Evolutionary conservation across 2,329 filamentous ascomycete genomes (phyloP).

Genomic region (Phaeosphaeriaceae sp.): DNA sequence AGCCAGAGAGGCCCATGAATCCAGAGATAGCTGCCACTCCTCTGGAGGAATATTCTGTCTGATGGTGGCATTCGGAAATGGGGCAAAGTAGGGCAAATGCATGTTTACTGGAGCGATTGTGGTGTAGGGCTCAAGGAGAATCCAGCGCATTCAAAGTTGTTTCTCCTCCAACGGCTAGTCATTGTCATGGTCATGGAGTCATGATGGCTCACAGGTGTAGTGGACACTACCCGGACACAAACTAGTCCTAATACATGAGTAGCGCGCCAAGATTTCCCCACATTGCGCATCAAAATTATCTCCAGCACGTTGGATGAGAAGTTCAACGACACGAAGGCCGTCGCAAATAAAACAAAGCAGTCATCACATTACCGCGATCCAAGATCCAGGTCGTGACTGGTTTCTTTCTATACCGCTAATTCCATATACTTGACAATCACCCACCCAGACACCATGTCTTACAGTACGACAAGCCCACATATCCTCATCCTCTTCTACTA

Average conservation of each 20-base stretch:
- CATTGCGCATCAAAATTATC: not conserved
- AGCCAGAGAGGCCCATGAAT: constrained; percentile 75
- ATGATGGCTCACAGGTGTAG: constrained; percentile 32
- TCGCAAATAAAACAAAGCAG: constrained; percentile 47
- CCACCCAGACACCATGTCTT: constrained; percentile 36
- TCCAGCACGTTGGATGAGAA: constrained; percentile 5
- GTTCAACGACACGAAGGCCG: constrained; percentile 36
- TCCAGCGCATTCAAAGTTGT: no score
- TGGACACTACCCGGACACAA: constrained; percentile 6
- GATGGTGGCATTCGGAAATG: constrained; percentile 74
- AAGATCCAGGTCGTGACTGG: constrained; percentile 57
- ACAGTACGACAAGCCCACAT: constrained; percentile 29
- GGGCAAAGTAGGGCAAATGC: constrained; percentile 73
- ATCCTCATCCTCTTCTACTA: not conserved
- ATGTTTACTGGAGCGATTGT: constrained; percentile 17
- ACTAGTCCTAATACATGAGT: constrained; percentile 34
- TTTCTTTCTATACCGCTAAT: constrained; percentile 33
- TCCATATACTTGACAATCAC: constrained; percentile 23
- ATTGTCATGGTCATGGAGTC: constrained; percentile 33
- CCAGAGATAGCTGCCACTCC: constrained; percentile 80
- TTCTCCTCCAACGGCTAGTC: no score
- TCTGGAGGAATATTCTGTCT: constrained; percentile 68
- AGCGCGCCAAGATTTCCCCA: constrained; percentile 48
- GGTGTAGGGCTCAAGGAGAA: not conserved
- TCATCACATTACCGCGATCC: constrained; percentile 62